Percentiles rank a stretch among this genome's conserved stretches.
phyloP scores from a whole-genome alignment of 192 early-diverging fungal genomes.

The Mortierella claussenii region DNA sequence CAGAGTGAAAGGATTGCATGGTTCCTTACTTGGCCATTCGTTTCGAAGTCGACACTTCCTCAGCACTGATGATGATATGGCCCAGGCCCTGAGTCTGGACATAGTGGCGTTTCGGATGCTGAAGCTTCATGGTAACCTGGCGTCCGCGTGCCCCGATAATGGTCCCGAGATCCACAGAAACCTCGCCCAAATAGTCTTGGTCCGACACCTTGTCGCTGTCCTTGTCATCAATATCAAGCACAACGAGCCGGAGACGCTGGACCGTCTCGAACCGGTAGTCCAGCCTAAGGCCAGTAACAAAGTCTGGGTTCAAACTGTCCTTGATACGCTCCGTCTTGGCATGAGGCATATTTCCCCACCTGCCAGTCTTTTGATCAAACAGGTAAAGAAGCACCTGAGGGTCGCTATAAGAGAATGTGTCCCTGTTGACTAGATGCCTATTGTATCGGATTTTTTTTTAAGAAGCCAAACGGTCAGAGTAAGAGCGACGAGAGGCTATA shows the following conservation, averaged over 20 bases:
- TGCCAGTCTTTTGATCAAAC: conserved; percentile 21
- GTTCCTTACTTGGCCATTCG: conserved; percentile 44
- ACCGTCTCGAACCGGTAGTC: conserved; percentile 63
- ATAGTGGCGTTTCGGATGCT: conserved; percentile 1
- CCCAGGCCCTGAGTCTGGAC: conserved; percentile 20
- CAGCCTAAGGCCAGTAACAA: conserved; percentile 50
- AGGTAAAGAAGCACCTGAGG: conserved; percentile 46
- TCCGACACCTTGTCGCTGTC: conserved; percentile 29
- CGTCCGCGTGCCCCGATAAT: conserved; percentile 18
- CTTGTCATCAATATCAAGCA: conserved; percentile 55
- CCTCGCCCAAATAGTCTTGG: conserved; percentile 55
- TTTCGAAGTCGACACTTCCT: conserved; percentile 48
- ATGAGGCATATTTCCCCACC: conserved; percentile 7
- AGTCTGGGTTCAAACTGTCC: conserved; percentile 59
- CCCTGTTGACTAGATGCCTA: too few relatives aligned
- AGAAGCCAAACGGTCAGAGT: too few relatives aligned
- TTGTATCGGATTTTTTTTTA: too few relatives aligned
- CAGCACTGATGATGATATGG: conserved; percentile 55
- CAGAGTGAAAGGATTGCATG: background rate
- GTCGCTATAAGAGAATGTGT: conserved; percentile 20
- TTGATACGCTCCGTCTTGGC: conserved; percentile 57
- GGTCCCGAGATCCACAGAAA: conserved; percentile 33
- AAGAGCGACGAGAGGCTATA: too few relatives aligned
- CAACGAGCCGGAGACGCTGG: conserved; percentile 44
- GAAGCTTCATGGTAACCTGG: conserved; percentile 4